A percentile compares a stretch with the other conserved stretches of the same genome.
phyloP scores from a whole-genome alignment of 768 basidiomycete genomes.

The Coprinopsis strossmayeri region DNA sequence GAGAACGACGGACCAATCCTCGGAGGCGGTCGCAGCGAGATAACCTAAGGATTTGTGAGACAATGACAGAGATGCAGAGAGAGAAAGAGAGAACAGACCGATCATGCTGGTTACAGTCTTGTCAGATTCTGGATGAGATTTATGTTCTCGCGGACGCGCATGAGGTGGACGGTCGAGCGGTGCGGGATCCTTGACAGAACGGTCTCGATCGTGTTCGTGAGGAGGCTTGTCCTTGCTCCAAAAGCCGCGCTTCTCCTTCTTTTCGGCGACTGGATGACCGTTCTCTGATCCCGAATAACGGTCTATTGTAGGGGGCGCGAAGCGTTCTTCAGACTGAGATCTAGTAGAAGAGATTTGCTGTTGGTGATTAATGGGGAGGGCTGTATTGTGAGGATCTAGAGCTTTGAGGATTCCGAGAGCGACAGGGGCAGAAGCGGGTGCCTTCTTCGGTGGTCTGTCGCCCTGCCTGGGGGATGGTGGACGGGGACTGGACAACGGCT shows the following conservation, averaged over 20 bases:
- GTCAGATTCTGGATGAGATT: slow-evolving; percentile 29
- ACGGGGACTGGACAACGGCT: background rate
- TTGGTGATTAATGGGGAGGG: background rate
- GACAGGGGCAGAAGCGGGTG: slow-evolving; percentile 23
- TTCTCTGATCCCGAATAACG: slow-evolving; percentile 24
- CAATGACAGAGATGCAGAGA: background rate
- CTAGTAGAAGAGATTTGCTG: slow-evolving; percentile 3
- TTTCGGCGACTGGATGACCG: slow-evolving; percentile 22
- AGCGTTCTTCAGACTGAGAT: slow-evolving; percentile 21
- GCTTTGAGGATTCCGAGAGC: slow-evolving; percentile 55
- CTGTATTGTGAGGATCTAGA: slow-evolving; percentile 44
- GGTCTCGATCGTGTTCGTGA: slow-evolving; percentile 30
- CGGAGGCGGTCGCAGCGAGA: slow-evolving; percentile 70
- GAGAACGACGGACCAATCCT: slow-evolving; percentile 76
- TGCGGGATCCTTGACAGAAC: slow-evolving; percentile 19
- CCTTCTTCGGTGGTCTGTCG: slow-evolving; percentile 15
- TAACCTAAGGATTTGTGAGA: slow-evolving; percentile 40
- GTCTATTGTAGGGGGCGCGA: slow-evolving; percentile 16
- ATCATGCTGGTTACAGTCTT: slow-evolving; percentile 67
- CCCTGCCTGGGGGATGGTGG: slow-evolving; percentile 1
- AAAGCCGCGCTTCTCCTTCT: slow-evolving; percentile 43
- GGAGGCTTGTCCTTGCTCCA: slow-evolving; percentile 43
- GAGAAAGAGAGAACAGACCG: slow-evolving; percentile 31
- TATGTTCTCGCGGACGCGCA: slow-evolving; percentile 10
- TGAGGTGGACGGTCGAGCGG: background rate